phyloP scores from a whole-genome alignment of 441 rosid genomes.

The Adansonia gregorii region DNA sequence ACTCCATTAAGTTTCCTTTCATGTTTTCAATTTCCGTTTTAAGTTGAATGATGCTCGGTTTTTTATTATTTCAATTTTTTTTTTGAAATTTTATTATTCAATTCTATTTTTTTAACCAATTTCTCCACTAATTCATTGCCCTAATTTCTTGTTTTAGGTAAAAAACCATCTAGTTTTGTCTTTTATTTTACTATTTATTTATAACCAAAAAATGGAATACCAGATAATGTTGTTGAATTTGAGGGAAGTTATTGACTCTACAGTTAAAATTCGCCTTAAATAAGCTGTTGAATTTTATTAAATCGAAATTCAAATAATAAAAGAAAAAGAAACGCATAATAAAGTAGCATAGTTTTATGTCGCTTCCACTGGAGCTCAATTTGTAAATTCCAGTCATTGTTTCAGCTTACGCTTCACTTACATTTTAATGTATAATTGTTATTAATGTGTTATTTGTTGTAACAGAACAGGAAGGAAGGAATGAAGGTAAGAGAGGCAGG shows the following conservation, averaged over 20 bases:
- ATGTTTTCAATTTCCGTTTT: neutral
- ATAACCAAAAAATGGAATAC: no score
- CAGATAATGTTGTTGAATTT: no score
- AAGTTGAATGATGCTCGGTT: neutral
- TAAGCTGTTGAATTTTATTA: neutral
- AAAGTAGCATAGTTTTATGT: neutral
- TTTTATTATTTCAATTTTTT: neutral
- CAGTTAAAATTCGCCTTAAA: no score
- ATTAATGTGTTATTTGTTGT: conserved; percentile 6
- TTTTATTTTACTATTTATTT: no score
- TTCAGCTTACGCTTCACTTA: neutral
- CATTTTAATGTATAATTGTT: conserved; percentile 2
- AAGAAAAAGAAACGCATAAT: neutral
- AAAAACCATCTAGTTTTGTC: no score
- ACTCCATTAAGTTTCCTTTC: neutral
- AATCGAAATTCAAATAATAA: neutral
- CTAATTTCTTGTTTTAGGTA: no score
- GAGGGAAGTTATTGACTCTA: no score
- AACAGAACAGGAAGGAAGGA: conserved; percentile 94
- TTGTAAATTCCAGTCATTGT: neutral
- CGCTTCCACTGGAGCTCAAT: neutral
- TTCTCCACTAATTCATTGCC: no score
- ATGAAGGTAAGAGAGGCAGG: conserved; percentile 99
- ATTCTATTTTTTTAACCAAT: no score
- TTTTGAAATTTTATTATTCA: neutral